Conservation (phyloP, 2,329 filamentous ascomycete genomes). For the Aspergillus uvarum region DNA sequence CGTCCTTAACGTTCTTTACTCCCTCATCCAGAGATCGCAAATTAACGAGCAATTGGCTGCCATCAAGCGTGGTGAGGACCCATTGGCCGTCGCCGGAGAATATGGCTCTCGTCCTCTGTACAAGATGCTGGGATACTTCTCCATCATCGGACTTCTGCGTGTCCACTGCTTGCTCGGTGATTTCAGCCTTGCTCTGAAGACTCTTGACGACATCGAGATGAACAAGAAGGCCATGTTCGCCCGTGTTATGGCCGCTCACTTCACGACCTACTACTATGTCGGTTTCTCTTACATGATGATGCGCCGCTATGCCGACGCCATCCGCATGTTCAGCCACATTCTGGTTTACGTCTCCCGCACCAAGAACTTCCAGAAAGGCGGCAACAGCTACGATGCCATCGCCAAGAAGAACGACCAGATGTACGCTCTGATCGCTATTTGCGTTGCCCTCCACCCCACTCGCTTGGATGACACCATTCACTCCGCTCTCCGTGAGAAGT, state of each 20-base stretch:
- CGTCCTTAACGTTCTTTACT: constrained; percentile 98
- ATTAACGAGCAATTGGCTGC: constrained; percentile 96
- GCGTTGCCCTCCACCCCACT: constrained; percentile 95
- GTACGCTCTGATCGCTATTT: constrained; percentile 98
- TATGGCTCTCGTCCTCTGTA: constrained; percentile 94
- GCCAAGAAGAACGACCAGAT: constrained; percentile 99
- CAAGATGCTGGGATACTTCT: constrained; percentile 98
- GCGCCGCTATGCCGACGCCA: constrained; percentile 97
- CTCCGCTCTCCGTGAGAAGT: constrained; percentile 96
- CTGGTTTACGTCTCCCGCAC: constrained; percentile 97
- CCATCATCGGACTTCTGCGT: constrained; percentile 92
- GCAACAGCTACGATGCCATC: constrained; percentile 85
- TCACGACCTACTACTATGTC: constrained; percentile 99
- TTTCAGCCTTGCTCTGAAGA: constrained; percentile 97
- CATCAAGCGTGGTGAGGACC: constrained; percentile 91
- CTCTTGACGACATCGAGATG: constrained; percentile 97
- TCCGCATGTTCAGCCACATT: constrained; percentile 99
- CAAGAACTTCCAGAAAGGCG: constrained; percentile 99
- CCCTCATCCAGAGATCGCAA: constrained; percentile 95
- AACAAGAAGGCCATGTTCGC: constrained; percentile 99
- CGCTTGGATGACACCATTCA: constrained; percentile 98
- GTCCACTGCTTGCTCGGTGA: constrained; percentile 96
- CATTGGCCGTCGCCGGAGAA: constrained; percentile 82
- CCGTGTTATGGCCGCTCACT: constrained; percentile 98
- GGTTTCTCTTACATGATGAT: constrained; percentile 99